Conservation (phyloP, 805 yeast genomes). For the Kuraishia ogatae region DNA sequence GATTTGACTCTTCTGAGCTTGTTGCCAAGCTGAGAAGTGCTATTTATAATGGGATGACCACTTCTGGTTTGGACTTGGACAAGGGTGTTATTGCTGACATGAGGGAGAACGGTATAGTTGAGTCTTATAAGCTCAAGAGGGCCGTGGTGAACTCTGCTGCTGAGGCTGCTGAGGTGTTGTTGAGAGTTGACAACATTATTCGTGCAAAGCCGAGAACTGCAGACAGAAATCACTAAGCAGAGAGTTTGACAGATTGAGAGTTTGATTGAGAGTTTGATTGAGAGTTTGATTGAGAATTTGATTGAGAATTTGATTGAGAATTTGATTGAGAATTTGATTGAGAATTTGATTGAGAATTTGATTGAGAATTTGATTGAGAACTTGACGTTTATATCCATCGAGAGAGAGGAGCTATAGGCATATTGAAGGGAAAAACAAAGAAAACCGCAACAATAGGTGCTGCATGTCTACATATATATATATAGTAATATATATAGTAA, state of each 20-base stretch:
- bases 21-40: slow-evolving; percentile 86
- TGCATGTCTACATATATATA: too few species aligned
- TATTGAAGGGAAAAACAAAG: too few species aligned
- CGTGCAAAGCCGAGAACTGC: slow-evolving; percentile 98
- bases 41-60: slow-evolving; percentile 83
- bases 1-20: slow-evolving; percentile 87
- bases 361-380: too few species aligned
- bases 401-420: too few species aligned
- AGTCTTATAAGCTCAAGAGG: slow-evolving; percentile 81
- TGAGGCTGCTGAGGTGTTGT: slow-evolving; percentile 95
- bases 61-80: slow-evolving; percentile 85
- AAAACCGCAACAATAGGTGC: too few species aligned
- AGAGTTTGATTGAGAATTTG: background rate
- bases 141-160: slow-evolving; percentile 94
- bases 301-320: background rate
- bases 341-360: too few species aligned
- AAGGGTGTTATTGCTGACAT: slow-evolving; percentile 84
- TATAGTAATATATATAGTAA: too few species aligned
- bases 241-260: background rate
- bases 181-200: slow-evolving; percentile 94
- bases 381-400: too few species aligned
- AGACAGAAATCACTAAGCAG: slow-evolving; percentile 45
- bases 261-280: background rate
- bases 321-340: background rate
- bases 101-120: slow-evolving; percentile 90